A percentile compares a stretch with the other conserved stretches of the same genome.
phyloP scores from a whole-genome alignment of 2,329 filamentous ascomycete genomes.

The Fusarium humuli region DNA sequence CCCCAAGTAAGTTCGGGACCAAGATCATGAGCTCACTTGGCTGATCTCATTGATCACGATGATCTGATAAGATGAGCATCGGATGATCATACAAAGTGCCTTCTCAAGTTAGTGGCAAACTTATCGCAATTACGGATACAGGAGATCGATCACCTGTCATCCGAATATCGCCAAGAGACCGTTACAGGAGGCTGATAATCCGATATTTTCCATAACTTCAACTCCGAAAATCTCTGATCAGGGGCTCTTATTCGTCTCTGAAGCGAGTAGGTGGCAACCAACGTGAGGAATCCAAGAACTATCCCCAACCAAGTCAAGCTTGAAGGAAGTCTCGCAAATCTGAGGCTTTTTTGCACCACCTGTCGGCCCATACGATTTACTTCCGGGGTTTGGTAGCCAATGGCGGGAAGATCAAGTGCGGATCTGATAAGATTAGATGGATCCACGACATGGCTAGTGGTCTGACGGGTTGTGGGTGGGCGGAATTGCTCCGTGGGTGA shows the following conservation, averaged over 20 bases:
- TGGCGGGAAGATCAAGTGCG: neutral
- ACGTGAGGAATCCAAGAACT: neutral
- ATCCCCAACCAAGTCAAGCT: neutral
- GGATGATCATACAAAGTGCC: neutral
- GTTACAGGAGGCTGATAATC: neutral
- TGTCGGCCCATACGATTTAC: slow-evolving; percentile 4
- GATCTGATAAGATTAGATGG: slow-evolving; percentile 47
- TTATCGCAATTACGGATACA: neutral
- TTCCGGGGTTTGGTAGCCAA: neutral
- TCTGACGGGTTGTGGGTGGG: slow-evolving; percentile 18
- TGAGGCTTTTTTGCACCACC: slow-evolving; percentile 7
- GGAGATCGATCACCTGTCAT: neutral
- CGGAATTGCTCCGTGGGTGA: slow-evolving; percentile 27
- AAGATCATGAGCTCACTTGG: neutral
- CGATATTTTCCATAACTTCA: neutral
- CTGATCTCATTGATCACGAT: neutral
- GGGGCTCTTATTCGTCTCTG: neutral
- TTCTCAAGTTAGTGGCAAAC: neutral
- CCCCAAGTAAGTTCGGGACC: neutral
- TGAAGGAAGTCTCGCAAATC: neutral
- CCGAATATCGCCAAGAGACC: neutral
- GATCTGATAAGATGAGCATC: neutral
- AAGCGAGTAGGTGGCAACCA: neutral
- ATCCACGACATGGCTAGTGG: slow-evolving; percentile 1
- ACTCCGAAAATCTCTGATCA: neutral